Evolutionary conservation across 2,329 filamentous ascomycete species (phyloP).

Genomic region (Stagonosporopsis vannaccii): DNA sequence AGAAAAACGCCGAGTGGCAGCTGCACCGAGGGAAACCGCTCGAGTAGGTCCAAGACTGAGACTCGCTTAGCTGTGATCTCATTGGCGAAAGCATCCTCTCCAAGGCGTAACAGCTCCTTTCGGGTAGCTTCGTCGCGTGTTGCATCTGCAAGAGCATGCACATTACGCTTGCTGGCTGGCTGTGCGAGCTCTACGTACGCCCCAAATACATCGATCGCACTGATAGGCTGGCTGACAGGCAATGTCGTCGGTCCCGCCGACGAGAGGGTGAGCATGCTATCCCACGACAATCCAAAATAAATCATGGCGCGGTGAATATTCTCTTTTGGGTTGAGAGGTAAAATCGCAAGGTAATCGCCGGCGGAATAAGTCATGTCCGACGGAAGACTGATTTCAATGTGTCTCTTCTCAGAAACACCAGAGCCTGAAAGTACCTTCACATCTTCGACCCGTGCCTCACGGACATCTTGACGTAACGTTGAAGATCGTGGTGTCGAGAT

Average conservation of each 20-base stretch:
- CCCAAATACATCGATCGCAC: slow-evolving; percentile 69
- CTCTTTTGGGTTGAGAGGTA: slow-evolving; percentile 72
- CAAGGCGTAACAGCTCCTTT: slow-evolving; percentile 58
- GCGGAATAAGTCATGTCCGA: slow-evolving; percentile 67
- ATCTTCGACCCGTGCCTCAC: slow-evolving; percentile 46
- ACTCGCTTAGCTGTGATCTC: slow-evolving; percentile 62
- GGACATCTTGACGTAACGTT: slow-evolving; percentile 47
- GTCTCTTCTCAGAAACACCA: slow-evolving; percentile 42
- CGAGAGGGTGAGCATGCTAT: slow-evolving; percentile 68
- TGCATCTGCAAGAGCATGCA: slow-evolving; percentile 59
- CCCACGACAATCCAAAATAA: slow-evolving; percentile 72
- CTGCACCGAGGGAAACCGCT: slow-evolving; percentile 64
- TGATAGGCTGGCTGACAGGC: slow-evolving; percentile 66
- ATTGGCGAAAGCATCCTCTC: slow-evolving; percentile 48
- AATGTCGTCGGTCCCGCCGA: slow-evolving; percentile 71
- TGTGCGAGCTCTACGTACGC: slow-evolving; percentile 77
- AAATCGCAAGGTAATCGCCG: slow-evolving; percentile 78
- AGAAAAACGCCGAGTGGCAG: slow-evolving; percentile 73
- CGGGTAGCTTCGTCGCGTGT: slow-evolving; percentile 59
- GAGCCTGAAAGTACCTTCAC: slow-evolving; percentile 39
- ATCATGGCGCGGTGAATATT: slow-evolving; percentile 69
- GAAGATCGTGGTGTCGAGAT: slow-evolving; percentile 46
- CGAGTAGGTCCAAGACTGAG: slow-evolving; percentile 73
- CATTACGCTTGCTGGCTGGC: slow-evolving; percentile 72
- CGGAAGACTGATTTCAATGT: slow-evolving; percentile 55